These are phyloP conservation scores for Coniochaeta pulveracea DNA, from an alignment of 2,329 filamentous ascomycete species.

Conservation along the genomic window DNA sequence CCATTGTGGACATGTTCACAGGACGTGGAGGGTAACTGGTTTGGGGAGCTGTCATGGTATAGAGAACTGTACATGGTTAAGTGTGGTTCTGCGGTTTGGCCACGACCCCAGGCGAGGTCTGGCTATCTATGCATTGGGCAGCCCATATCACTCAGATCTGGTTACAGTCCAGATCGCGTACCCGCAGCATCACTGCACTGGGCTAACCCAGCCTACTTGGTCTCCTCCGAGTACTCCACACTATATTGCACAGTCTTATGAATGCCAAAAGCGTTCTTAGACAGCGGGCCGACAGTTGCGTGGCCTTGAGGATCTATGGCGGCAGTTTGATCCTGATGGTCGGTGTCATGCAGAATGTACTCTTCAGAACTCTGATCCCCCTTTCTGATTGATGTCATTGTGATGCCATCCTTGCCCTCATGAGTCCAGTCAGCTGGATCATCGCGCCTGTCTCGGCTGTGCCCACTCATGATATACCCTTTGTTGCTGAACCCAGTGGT, in stretches of 20 bases:
- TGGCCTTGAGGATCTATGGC: not conserved
- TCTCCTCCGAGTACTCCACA: conserved; percentile 7
- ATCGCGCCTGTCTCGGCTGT: conserved; percentile 8
- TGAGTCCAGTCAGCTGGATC: conserved; percentile 11
- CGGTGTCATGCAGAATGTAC: conserved; percentile 11
- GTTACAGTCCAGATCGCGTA: too few relatives aligned
- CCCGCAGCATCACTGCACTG: too few relatives aligned
- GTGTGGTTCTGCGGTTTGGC: too few relatives aligned
- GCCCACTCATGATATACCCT: conserved; percentile 6
- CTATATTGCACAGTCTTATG: conserved; percentile 19
- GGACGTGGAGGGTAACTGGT: too few relatives aligned
- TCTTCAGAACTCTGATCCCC: conserved; percentile 10
- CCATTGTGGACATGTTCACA: too few relatives aligned
- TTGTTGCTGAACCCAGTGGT: conserved; percentile 6
- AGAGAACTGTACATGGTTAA: too few relatives aligned
- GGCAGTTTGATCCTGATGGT: not conserved
- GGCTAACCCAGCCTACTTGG: too few relatives aligned
- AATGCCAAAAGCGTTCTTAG: conserved; percentile 9
- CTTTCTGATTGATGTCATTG: conserved; percentile 10
- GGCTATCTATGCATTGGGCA: too few relatives aligned
- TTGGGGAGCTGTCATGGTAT: too few relatives aligned
- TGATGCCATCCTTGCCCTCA: conserved; percentile 9
- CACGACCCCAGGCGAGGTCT: too few relatives aligned
- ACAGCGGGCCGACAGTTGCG: not conserved
- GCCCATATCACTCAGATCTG: too few relatives aligned